phyloP scores from a whole-genome alignment of 1,139 yeast genomes.

The Suhomyces atakaporum region DNA sequence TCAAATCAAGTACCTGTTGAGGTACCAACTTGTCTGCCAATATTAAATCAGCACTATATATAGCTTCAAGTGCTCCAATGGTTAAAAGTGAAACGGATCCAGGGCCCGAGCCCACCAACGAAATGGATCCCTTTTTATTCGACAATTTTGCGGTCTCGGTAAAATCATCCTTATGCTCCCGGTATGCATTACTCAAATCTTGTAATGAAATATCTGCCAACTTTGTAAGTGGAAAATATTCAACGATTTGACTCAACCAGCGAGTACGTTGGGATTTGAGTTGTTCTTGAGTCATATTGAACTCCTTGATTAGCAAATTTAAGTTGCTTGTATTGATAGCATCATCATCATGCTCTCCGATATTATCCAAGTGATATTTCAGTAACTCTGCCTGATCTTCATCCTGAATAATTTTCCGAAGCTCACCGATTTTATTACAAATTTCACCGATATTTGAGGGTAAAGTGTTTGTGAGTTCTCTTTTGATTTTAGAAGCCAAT shows the following conservation, averaged over 20 bases:
- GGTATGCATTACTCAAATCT: constrained; percentile 52
- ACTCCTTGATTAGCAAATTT: constrained; percentile 64
- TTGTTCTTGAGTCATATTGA: constrained; percentile 53
- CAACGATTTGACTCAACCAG: constrained; percentile 90
- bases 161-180: constrained; percentile 14
- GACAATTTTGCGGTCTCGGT: constrained; percentile 4
- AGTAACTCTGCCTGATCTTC: constrained; percentile 46
- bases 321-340: constrained; percentile 58
- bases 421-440: constrained; percentile 66
- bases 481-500: constrained; percentile 73
- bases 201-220: constrained; percentile 59
- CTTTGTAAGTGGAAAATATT: constrained; percentile 77
- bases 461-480: constrained; percentile 67
- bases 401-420: constrained; percentile 57
- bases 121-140: constrained; percentile 53
- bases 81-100: constrained; percentile 85
- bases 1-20: constrained; percentile 75
- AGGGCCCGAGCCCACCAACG: constrained; percentile 93
- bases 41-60: constrained; percentile 77
- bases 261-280: constrained; percentile 64
- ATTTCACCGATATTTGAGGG: constrained; percentile 73
- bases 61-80: constrained; percentile 80
- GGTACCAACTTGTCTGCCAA: constrained; percentile 94
- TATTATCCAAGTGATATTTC: constrained; percentile 21
- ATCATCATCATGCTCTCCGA: constrained; percentile 71